Percentiles rank a stretch among this genome's conserved stretches.
phyloP scores from a whole-genome alignment of 441 rosid species.

The Pelargonium myrrhifolium region DNA sequence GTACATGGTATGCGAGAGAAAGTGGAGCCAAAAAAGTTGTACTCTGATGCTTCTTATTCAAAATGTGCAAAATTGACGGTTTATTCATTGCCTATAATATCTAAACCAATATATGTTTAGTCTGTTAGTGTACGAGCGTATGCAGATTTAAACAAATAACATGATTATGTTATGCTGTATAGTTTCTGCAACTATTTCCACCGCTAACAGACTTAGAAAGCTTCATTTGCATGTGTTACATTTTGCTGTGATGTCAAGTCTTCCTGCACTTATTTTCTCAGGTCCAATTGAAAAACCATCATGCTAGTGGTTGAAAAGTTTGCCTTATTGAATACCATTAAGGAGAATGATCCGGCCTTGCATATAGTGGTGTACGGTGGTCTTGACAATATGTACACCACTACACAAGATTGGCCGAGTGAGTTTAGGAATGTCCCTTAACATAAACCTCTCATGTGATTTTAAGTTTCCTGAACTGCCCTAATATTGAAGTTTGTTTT shows the following conservation, averaged over 20 bases:
- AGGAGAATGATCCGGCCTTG: background rate
- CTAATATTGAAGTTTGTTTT: background rate
- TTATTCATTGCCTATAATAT: background rate
- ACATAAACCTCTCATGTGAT: background rate
- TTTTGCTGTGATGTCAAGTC: background rate
- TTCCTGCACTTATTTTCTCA: constrained; percentile 2
- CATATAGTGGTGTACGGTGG: background rate
- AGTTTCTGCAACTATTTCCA: constrained; percentile 1
- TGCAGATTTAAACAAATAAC: background rate
- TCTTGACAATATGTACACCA: background rate
- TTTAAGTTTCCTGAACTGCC: background rate
- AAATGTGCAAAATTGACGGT: background rate
- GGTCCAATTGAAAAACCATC: background rate
- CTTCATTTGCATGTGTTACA: background rate
- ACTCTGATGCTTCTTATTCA: background rate
- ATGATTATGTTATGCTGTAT: background rate
- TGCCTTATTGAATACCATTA: constrained; percentile 6
- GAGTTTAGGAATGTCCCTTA: background rate
- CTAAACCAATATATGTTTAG: background rate
- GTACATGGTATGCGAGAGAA: background rate
- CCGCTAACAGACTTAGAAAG: background rate
- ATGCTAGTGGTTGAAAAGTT: constrained; percentile 1
- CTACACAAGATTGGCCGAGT: background rate
- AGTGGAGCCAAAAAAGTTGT: background rate
- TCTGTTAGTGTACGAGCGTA: background rate